Conservation (phyloP, 345 rosid species). For the Pistacia integerrima region DNA sequence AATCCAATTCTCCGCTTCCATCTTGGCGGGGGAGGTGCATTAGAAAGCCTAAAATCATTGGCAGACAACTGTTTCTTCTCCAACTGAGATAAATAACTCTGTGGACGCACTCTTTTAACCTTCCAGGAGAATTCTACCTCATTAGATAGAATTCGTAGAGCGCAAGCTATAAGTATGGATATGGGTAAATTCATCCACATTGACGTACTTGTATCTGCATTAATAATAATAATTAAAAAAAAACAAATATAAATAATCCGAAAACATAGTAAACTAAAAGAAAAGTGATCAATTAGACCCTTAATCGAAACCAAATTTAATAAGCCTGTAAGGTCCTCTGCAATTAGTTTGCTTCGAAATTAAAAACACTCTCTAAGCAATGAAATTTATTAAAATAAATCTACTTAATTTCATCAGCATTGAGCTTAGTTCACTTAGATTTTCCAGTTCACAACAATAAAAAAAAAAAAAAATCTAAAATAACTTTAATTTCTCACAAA, state of each 20-base stretch:
- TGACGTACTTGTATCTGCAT: constrained; percentile 86
- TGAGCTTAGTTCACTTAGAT: background rate
- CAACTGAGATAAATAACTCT: constrained; percentile 51
- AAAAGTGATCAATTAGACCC: background rate
- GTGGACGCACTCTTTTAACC: constrained; percentile 26
- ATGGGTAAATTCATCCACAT: constrained; percentile 96
- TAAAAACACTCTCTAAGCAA: background rate
- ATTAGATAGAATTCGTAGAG: constrained; percentile 49
- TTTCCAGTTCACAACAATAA: background rate
- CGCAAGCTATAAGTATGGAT: constrained; percentile 59
- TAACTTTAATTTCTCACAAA: background rate
- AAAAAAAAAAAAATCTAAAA: background rate
- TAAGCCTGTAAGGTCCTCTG: background rate
- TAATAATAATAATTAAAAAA: background rate
- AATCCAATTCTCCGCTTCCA: constrained; percentile 94
- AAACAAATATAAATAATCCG: constrained; percentile 6
- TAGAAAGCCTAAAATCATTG: constrained; percentile 74
- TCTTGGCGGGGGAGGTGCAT: constrained; percentile 46
- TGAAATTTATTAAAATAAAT: background rate
- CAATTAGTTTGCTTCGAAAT: background rate
- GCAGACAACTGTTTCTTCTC: constrained; percentile 75
- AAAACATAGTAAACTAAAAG: too few species aligned
- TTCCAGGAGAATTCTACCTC: constrained; percentile 88
- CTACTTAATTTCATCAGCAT: background rate
- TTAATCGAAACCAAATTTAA: background rate